phyloP scores from a whole-genome alignment of 345 rosid genomes.

The Euphorbia peplus region DNA sequence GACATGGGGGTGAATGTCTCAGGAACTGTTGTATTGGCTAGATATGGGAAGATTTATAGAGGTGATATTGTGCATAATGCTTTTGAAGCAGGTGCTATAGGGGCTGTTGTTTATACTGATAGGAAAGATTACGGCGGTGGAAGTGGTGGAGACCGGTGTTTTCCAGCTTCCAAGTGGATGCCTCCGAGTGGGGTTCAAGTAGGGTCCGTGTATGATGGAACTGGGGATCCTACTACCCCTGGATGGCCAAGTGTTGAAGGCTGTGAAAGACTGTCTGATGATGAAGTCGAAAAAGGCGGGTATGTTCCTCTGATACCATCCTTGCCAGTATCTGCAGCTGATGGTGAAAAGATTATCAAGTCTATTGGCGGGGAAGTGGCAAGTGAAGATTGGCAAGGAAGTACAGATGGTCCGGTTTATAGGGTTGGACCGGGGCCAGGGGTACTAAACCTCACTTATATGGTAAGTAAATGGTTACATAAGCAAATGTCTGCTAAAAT shows the following conservation, averaged over 20 bases:
- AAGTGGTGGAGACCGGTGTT: conserved; percentile 43
- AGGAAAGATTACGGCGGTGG: conserved; percentile 72
- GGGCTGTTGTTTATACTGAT: conserved; percentile 59
- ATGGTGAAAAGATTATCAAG: conserved; percentile 62
- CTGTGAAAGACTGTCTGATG: conserved; percentile 65
- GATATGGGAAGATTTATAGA: conserved; percentile 64
- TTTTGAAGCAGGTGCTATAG: conserved; percentile 56
- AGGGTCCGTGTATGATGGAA: conserved; percentile 56
- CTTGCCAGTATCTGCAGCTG: conserved; percentile 62
- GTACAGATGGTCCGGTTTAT: conserved; percentile 49
- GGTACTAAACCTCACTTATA: conserved; percentile 53
- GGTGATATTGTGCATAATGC: conserved; percentile 78
- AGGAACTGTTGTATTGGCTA: conserved; percentile 51
- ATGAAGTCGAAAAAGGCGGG: conserved; percentile 52
- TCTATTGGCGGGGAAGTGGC: conserved; percentile 51
- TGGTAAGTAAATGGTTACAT: conserved; percentile 35
- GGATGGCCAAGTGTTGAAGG: conserved; percentile 73
- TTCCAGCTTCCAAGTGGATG: conserved; percentile 66
- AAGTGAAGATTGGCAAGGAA: conserved; percentile 61
- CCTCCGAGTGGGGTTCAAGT: conserved; percentile 89
- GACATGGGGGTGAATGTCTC: conserved; percentile 47
- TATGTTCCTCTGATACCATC: conserved; percentile 67
- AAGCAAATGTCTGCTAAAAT: neutral
- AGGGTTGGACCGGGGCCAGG: conserved; percentile 82
- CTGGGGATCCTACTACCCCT: conserved; percentile 78